phyloP scores from a whole-genome alignment of 2,329 filamentous ascomycete species.

The Aspergillus pseudotamarii region DNA sequence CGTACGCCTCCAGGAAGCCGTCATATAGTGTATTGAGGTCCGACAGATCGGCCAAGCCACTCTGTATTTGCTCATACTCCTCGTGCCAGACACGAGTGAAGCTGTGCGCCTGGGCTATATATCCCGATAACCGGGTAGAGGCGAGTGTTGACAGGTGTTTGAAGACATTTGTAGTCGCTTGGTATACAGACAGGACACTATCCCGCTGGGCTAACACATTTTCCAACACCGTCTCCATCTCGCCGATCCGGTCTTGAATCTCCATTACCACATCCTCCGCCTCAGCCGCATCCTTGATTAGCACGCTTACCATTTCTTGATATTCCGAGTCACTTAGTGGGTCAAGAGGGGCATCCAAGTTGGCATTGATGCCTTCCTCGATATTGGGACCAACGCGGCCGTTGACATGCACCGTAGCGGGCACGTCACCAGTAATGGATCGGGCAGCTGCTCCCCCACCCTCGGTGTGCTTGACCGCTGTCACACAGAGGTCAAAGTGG shows the following conservation, averaged over 20 bases:
- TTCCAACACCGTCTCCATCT: conserved; percentile 74
- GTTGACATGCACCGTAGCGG: conserved; percentile 51
- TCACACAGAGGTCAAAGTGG: conserved; percentile 93
- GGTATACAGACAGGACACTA: conserved; percentile 58
- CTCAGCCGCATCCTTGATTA: conserved; percentile 60
- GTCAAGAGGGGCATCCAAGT: conserved; percentile 57
- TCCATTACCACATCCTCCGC: conserved; percentile 65
- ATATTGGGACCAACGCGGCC: conserved; percentile 34
- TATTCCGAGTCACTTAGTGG: conserved; percentile 76
- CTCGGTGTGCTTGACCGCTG: conserved; percentile 87
- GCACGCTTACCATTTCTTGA: conserved; percentile 78
- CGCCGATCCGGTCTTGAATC: conserved; percentile 72
- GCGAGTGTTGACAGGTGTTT: conserved; percentile 69
- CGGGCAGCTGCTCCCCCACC: conserved; percentile 71
- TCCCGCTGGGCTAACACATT: conserved; percentile 66
- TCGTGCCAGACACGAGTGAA: conserved; percentile 67
- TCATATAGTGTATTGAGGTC: conserved; percentile 82
- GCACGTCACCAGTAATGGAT: conserved; percentile 66
- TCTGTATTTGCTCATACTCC: conserved; percentile 70
- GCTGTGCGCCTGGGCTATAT: conserved; percentile 50
- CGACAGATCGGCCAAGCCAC: conserved; percentile 74
- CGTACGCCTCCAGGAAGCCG: conserved; percentile 81
- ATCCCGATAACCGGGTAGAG: conserved; percentile 59
- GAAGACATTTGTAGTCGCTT: conserved; percentile 65
- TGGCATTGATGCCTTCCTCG: conserved; percentile 35